Evolutionary conservation across 768 basidiomycete genomes (phyloP), one percentile per base, ranked within the genome.

Genomic region (Daedalea quercina): DNA sequence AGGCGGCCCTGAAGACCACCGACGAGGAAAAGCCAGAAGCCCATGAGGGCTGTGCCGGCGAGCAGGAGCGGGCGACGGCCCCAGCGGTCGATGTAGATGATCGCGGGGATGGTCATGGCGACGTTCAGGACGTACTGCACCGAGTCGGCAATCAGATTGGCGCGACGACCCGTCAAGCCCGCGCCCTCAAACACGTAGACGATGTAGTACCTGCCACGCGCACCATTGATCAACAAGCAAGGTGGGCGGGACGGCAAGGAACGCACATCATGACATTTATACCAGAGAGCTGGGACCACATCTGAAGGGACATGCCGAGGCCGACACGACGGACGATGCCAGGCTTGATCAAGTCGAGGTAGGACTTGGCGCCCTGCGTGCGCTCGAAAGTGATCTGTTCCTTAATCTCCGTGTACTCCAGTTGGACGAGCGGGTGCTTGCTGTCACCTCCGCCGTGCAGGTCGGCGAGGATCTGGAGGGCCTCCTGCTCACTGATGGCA

Each of bases 241-340:
- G n/a, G n/a, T n/a, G 9, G 23, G 17, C 28, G n/a, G 25, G 3
- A n/a, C 13, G 33, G 26, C 12, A 20, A 31, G 26, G 17, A 59
- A 65, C 71, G 33, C 58, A 81, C 85, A 90, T 86, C 87, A 90
- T 89, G 60, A 88, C 78, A 64, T 89, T 87, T 82, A 89, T 87
- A 33, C 85, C 84, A 9, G 75, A 76, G 19, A 88, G 70, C 62
- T 90, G 88, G 55, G 80, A 81, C 88, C 87, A 90, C 79, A 85
- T 85, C 66, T 91, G 88, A 35, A 89, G 70, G n/a, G 75, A 74
- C 54, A 76, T 74, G 34, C 87, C 89, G 23, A 90, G 76, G 54
- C 77, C 69, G 25, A 89, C 85, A 61, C 88, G 84, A 50, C 87
- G 80, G 47, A 84, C 70, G 56, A 86, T 80, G 33, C 81, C 80